Percentiles rank a stretch among this genome's conserved stretches.
Conservation (phyloP, 2,329 filamentous ascomycete genomes). For the Verticillium klebahnii region DNA sequence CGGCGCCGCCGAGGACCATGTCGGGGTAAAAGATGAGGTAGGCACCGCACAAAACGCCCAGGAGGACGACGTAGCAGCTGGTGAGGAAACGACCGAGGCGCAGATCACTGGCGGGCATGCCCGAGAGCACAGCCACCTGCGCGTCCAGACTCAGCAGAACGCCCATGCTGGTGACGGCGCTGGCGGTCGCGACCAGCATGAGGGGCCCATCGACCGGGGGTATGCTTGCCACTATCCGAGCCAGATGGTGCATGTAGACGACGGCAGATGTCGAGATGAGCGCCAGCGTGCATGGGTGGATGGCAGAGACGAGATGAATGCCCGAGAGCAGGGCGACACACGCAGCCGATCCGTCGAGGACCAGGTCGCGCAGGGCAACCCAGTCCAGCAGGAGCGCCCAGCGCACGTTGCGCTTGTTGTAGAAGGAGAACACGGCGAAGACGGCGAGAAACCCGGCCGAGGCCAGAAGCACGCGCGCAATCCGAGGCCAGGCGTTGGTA, state of each 20-base stretch:
- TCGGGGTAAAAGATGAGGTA: slow-evolving; percentile 10
- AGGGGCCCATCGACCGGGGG: slow-evolving; percentile 3
- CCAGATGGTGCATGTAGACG: slow-evolving; percentile 18
- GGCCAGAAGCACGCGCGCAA: slow-evolving; percentile 16
- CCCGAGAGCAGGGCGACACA: slow-evolving; percentile 18
- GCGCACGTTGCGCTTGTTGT: slow-evolving; percentile 20
- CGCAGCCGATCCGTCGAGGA: slow-evolving; percentile 21
- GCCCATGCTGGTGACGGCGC: slow-evolving; percentile 10
- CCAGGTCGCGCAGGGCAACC: slow-evolving; percentile 22
- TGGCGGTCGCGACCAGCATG: not conserved
- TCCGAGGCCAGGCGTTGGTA: slow-evolving; percentile 15
- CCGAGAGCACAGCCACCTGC: slow-evolving; percentile 4
- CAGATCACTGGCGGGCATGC: not conserved
- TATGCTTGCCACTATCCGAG: slow-evolving; percentile 2
- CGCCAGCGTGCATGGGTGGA: slow-evolving; percentile 22
- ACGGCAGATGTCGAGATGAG: slow-evolving; percentile 17
- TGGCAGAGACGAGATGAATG: slow-evolving; percentile 19
- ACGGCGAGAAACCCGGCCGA: slow-evolving; percentile 18
- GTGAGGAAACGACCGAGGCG: slow-evolving; percentile 6
- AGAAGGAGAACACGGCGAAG: slow-evolving; percentile 20
- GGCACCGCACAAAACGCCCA: slow-evolving; percentile 9
- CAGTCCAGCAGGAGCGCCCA: slow-evolving; percentile 23
- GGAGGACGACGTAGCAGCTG: slow-evolving; percentile 7
- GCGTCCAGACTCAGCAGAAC: slow-evolving; percentile 11
- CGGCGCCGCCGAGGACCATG: not conserved